phyloP scores from a whole-genome alignment of 352 stramenopile genomes.

The Globisporangium abappressorium region DNA sequence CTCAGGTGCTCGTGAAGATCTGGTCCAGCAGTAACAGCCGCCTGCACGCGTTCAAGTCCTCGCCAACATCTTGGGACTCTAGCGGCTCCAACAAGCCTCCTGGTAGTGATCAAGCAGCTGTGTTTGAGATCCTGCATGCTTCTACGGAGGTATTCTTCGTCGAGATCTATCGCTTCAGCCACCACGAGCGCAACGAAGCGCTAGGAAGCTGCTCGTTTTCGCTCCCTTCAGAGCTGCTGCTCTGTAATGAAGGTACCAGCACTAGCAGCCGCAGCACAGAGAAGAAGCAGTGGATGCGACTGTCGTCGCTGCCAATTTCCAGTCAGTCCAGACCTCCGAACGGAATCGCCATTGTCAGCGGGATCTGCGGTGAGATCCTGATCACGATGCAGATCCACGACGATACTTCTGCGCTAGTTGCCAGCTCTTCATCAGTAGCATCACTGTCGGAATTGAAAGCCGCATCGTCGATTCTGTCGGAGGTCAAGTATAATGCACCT shows the following conservation, averaged over 20 bases:
- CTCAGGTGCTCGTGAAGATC: slow-evolving; percentile 9
- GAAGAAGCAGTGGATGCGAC: not conserved
- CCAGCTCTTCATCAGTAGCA: not conserved
- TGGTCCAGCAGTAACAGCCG: slow-evolving; percentile 15
- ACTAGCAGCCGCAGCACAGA: not conserved
- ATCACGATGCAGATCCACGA: not conserved
- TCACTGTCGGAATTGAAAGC: not conserved
- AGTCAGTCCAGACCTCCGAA: not conserved
- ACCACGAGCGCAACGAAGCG: slow-evolving; percentile 9
- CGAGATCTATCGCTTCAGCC: slow-evolving; percentile 16
- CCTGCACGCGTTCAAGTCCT: not conserved
- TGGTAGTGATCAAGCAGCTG: not conserved
- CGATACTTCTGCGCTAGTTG: not conserved
- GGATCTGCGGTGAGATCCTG: not conserved
- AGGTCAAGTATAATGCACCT: not conserved
- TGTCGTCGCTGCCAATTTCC: not conserved
- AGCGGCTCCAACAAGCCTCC: not conserved
- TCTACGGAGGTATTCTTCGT: slow-evolving; percentile 14
- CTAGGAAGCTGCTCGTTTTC: slow-evolving; percentile 11
- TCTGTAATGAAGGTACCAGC: too few species aligned
- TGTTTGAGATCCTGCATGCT: not conserved
- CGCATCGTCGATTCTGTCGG: slow-evolving; percentile 8
- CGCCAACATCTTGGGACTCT: not conserved
- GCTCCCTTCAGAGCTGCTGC: not conserved
- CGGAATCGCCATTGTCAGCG: not conserved